Conservation (phyloP, 2,329 filamentous ascomycete species). For the Claviceps capensis region DNA sequence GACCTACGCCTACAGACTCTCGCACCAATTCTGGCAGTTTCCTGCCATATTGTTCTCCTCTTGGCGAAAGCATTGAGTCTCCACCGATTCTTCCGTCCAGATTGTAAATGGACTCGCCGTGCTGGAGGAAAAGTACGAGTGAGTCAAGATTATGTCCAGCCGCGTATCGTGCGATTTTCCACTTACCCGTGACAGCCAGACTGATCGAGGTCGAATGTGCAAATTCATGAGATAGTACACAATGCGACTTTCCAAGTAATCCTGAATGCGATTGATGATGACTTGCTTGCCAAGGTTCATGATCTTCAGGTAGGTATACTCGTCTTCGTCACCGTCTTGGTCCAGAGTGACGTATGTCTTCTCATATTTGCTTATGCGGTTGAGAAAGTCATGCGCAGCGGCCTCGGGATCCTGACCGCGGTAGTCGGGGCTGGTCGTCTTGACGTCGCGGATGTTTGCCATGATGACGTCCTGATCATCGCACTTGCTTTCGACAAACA, state of each 20-base stretch:
- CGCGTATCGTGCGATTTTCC: not conserved
- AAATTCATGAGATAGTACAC: conserved; percentile 99
- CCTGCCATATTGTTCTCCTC: conserved; percentile 76
- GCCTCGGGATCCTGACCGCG: conserved; percentile 83
- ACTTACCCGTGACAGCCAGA: conserved; percentile 86
- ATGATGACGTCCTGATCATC: conserved; percentile 94
- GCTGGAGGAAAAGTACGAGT: conserved; percentile 32
- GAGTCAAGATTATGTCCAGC: not conserved
- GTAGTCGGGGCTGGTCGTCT: conserved; percentile 93
- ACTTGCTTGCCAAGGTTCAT: conserved; percentile 93
- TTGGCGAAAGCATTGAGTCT: conserved; percentile 72
- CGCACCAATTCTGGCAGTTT: conserved; percentile 74
- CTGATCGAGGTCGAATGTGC: conserved; percentile 89
- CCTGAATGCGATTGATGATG: conserved; percentile 94
- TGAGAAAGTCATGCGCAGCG: conserved; percentile 81
- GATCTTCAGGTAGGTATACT: conserved; percentile 91
- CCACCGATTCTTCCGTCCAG: conserved; percentile 83
- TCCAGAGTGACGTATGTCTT: conserved; percentile 92
- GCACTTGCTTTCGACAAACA: conserved; percentile 95
- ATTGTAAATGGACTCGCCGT: conserved; percentile 91
- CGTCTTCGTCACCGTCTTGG: conserved; percentile 61
- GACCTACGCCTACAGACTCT: conserved; percentile 69
- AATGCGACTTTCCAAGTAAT: conserved; percentile 90
- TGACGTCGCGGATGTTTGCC: conserved; percentile 95
- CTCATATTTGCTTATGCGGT: conserved; percentile 93